Percentiles rank a stretch among this genome's conserved stretches.
These are phyloP conservation scores for Tardiomyces digboiensis DNA, from an alignment of 1,139 yeast species.

Conservation along the genomic window DNA sequence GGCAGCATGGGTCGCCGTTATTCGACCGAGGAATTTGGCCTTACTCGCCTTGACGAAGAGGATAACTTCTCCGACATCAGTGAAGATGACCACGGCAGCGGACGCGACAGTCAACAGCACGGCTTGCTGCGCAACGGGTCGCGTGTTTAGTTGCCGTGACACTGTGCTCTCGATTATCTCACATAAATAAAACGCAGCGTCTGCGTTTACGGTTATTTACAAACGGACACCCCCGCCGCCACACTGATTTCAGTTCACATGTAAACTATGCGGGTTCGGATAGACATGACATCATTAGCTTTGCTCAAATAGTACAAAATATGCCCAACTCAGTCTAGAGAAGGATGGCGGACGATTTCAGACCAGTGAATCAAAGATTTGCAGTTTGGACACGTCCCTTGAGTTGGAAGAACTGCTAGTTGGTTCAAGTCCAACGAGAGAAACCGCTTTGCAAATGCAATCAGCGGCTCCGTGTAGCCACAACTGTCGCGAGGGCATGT, in stretches of 20 bases:
- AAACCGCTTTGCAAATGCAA: not conserved
- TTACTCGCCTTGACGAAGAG: slow-evolving; percentile 25
- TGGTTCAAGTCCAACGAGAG: not conserved
- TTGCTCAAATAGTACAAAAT: no score
- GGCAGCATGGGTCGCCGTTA: slow-evolving; percentile 2
- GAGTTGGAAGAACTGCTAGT: not conserved
- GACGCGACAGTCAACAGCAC: not conserved
- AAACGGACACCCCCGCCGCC: no score
- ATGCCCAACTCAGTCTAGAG: no score
- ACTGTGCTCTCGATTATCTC: no score
- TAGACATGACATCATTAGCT: not conserved
- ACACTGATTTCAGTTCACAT: no score
- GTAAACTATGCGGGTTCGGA: no score
- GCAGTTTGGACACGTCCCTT: not conserved
- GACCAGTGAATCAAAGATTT: not conserved
- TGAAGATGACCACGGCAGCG: not conserved
- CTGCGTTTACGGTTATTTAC: no score
- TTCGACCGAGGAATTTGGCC: slow-evolving; percentile 27
- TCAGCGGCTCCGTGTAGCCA: not conserved
- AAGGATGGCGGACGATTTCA: not conserved
- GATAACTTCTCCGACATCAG: slow-evolving; percentile 1
- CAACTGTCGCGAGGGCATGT: not conserved
- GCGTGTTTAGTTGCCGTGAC: not conserved
- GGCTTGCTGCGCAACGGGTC: not conserved
- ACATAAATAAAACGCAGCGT: no score